phyloP scores from a whole-genome alignment of 2,329 filamentous ascomycete genomes.

The Sporothrix schenckii region DNA sequence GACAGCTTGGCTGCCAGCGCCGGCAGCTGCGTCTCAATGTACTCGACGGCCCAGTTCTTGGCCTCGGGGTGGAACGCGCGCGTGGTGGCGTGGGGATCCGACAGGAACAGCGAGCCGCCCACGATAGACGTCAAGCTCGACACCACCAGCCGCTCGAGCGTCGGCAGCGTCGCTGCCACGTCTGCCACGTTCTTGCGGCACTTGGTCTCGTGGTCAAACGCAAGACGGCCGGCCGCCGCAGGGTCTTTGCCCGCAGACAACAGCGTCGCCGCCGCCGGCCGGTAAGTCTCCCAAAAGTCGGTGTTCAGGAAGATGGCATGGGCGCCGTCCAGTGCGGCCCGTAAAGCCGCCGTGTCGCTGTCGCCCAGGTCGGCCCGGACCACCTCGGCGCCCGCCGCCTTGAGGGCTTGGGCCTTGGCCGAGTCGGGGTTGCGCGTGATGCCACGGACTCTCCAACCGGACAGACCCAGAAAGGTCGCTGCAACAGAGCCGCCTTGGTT shows the following conservation, averaged over 20 bases:
- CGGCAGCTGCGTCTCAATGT: background rate
- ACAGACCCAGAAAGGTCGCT: background rate
- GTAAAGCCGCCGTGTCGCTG: background rate
- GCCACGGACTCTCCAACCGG: background rate
- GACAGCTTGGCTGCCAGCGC: conserved; percentile 13
- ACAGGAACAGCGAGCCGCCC: background rate
- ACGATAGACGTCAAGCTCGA: conserved; percentile 3
- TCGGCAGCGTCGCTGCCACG: background rate
- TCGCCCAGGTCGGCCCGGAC: background rate
- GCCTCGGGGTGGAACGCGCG: conserved; percentile 21
- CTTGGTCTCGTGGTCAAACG: background rate
- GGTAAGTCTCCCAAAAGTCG: conserved; percentile 10
- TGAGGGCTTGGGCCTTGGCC: background rate
- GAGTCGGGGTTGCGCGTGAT: conserved; percentile 1
- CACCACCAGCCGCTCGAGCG: conserved; percentile 1
- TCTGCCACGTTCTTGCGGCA: conserved; percentile 8
- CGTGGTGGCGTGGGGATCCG: background rate
- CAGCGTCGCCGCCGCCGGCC: background rate
- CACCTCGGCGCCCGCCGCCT: background rate
- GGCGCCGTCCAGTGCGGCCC: background rate
- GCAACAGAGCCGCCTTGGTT: conserved; percentile 14
- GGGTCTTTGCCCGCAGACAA: background rate
- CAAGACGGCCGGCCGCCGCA: background rate
- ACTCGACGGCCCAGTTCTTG: conserved; percentile 24
- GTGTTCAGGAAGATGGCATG: conserved; percentile 7